Evolutionary conservation across 768 basidiomycete species (phyloP).

Genomic region (Trametes cingulata): DNA sequence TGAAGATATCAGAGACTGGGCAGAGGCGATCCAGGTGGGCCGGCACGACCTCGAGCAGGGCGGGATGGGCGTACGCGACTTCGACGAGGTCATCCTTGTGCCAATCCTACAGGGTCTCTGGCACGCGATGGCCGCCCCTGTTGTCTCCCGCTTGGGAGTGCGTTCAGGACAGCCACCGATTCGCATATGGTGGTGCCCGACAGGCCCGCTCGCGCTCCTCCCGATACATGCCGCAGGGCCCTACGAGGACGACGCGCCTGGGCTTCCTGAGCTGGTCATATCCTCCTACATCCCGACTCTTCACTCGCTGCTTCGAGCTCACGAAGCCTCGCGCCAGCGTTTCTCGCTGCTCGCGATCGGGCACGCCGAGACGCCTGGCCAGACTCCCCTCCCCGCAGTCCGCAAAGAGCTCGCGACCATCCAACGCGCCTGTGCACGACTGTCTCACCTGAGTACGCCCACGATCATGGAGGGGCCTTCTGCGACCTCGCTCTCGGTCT

Average conservation of each 20-base stretch:
- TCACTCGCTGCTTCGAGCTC: constrained; percentile 1
- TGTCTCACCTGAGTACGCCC: not conserved
- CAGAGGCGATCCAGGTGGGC: not conserved
- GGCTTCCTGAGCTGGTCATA: not conserved
- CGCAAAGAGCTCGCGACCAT: not conserved
- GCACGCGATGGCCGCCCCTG: not conserved
- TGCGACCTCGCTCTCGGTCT: constrained; percentile 1
- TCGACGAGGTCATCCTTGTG: not conserved
- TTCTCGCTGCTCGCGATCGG: constrained; percentile 2
- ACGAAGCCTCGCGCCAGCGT: not conserved
- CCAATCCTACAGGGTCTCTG: not conserved
- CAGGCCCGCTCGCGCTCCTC: not conserved
- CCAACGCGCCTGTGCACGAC: not conserved
- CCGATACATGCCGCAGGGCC: constrained; percentile 7
- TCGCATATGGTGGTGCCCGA: constrained; percentile 6
- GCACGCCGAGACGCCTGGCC: not conserved
- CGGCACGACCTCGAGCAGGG: constrained; percentile 1
- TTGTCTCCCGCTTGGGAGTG: not conserved
- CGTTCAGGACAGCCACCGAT: not conserved
- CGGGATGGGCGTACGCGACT: not conserved
- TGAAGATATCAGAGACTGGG: not conserved
- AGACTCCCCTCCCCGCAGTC: not conserved
- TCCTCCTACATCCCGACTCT: constrained; percentile 7
- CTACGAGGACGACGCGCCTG: not conserved
- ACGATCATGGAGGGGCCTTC: not conserved